Base-by-base conservation (phyloP, 768 basidiomycete genomes). In the Suillus alpinus region DNA sequence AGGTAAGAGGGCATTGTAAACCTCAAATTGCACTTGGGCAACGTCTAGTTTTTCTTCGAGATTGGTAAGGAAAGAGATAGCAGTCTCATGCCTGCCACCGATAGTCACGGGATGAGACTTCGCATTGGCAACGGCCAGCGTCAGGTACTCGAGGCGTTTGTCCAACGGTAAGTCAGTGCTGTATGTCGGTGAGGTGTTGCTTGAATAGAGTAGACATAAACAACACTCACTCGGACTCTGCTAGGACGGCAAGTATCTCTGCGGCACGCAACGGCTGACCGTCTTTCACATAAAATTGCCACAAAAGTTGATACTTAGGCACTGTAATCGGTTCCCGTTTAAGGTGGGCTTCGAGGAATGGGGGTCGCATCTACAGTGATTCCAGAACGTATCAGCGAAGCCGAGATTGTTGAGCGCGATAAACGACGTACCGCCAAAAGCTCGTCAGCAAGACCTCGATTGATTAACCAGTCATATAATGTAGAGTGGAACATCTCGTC, bases 31-130 rank as follows among this genome's bases (percentile, higher is more conserved):
- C 9, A 98, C 94, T 75, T 96, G 91, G 6, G 95, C 92, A 29
- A 99, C 97, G 47, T 99, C 97, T 13, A 98, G 83, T 71, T 95
- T 94, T 74, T 99, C 97, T 77, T 98, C 95, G 20, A 97, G 80
- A 66, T 92, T 90, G 0, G 90, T 93, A n/a, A 96, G 82, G 79
- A 98, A 97, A 55, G 92, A 89, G 55, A 98, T 93, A n/a, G 93
- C 92, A 34, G 88, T 89, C 71, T 95, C 92, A 66, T 94, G 90
- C 60, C 85, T 81, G 10, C 90, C 89, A 34, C 85, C 83, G 18
- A 83, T 80, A 20, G 93, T 88, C 9, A 92, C 83, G 1, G 92
- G 90, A 70, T 95, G 93, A 16, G 96, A 96, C 75, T 98, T 98
- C 56, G 95, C 96, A 69, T 98, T 97, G 57, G 92, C 91, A 46